Evolutionary conservation across 495 filamentous ascomycete genomes (phyloP).

Genomic region (Penicillium samsonianum): DNA sequence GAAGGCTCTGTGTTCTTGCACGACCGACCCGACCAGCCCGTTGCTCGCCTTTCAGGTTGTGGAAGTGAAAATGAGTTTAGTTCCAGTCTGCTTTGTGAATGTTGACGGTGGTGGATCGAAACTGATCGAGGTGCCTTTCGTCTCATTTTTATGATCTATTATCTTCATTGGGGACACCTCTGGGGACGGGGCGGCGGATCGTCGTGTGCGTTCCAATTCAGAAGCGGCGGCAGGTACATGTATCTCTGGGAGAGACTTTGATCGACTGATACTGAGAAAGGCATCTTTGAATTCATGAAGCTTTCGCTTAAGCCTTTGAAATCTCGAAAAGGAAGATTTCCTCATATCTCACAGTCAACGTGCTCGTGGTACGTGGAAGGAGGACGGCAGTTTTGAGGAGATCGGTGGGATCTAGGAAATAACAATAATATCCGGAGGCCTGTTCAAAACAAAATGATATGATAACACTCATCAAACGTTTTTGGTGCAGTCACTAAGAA

Average conservation of each 20-base stretch:
- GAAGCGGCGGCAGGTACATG: constrained; percentile 1
- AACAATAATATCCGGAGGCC: not conserved
- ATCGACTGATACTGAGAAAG: not conserved
- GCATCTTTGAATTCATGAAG: not conserved
- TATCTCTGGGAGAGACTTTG: not conserved
- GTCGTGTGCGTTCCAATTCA: constrained; percentile 2
- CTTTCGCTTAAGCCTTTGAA: not conserved
- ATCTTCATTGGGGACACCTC: constrained; percentile 1
- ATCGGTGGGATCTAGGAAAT: not conserved
- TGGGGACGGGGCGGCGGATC: constrained; percentile 3
- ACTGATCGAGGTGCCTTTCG: not conserved
- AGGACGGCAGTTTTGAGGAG: not conserved
- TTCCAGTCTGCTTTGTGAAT: not conserved
- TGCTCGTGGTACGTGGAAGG: not conserved
- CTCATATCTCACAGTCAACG: constrained; percentile 1
- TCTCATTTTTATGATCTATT: not conserved
- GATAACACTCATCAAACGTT: not conserved
- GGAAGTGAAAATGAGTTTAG: constrained; percentile 1
- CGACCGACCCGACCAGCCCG: not conserved
- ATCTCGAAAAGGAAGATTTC: not conserved
- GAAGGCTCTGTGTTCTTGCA: not conserved
- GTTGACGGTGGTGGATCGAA: not conserved
- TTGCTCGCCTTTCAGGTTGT: not conserved
- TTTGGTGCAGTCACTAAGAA: not conserved
- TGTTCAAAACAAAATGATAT: not conserved